Conservation (phyloP, 768 basidiomycete genomes). For the Boletus pseudopeckii region DNA sequence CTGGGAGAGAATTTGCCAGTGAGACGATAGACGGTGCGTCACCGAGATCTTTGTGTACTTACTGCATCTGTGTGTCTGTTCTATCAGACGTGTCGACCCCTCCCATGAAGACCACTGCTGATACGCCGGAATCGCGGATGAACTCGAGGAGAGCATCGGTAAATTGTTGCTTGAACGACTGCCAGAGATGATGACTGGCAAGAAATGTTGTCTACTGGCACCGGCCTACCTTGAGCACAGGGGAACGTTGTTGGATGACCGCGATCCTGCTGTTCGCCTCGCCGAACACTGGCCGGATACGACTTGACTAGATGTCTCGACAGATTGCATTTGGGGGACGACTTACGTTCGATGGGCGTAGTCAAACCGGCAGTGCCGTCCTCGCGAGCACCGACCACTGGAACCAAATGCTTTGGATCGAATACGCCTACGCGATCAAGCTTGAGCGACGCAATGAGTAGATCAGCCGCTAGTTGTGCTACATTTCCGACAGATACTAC, state of each 20-base stretch:
- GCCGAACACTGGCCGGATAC: constrained; percentile 55
- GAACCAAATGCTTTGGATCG: constrained; percentile 59
- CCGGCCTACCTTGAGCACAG: constrained; percentile 62
- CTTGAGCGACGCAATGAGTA: constrained; percentile 64
- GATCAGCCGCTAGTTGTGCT: constrained; percentile 72
- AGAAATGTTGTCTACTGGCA: neutral
- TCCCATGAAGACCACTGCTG: constrained; percentile 59
- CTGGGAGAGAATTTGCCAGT: constrained; percentile 32
- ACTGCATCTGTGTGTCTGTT: constrained; percentile 79
- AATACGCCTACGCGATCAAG: constrained; percentile 61
- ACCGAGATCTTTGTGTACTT: constrained; percentile 23
- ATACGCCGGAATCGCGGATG: constrained; percentile 46
- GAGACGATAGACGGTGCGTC: constrained; percentile 5
- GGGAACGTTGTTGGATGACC: constrained; percentile 77
- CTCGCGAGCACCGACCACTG: constrained; percentile 72
- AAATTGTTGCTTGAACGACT: constrained; percentile 71
- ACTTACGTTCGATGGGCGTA: constrained; percentile 72
- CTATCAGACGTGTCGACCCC: constrained; percentile 75
- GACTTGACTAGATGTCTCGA: constrained; percentile 1
- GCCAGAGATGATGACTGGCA: constrained; percentile 1
- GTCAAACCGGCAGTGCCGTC: constrained; percentile 58
- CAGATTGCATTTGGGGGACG: neutral
- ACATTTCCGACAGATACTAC: constrained; percentile 80
- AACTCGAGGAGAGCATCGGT: constrained; percentile 56
- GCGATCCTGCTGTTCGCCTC: constrained; percentile 45